A percentile compares a stretch with the other conserved stretches of the same genome.
Conservation (phyloP, 805 yeast species). For the Metschnikowia gelsemii region DNA sequence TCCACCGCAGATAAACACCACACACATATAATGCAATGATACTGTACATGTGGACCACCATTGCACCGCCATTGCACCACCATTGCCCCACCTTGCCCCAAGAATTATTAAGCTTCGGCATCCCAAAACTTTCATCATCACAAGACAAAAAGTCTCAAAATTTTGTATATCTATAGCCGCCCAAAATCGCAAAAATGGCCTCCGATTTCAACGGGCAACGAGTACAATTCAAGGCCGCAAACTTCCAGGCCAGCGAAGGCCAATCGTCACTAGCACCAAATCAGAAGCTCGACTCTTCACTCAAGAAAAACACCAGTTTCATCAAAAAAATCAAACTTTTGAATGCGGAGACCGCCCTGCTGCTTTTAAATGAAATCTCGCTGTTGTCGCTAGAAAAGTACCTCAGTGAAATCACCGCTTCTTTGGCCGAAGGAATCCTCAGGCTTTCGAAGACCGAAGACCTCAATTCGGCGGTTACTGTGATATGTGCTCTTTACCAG, state of each 20-base stretch:
- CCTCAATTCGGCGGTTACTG: slow-evolving; percentile 59
- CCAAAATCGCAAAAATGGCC: too few relatives aligned
- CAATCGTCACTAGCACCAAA: slow-evolving; percentile 23
- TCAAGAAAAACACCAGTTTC: slow-evolving; percentile 80
- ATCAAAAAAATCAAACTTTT: slow-evolving; percentile 66
- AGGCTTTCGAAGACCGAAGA: slow-evolving; percentile 57
- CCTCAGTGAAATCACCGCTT: slow-evolving; percentile 63
- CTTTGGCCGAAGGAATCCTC: slow-evolving; percentile 60
- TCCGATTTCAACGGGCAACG: too few relatives aligned
- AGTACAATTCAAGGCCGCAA: too few relatives aligned
- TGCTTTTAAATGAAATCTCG: slow-evolving; percentile 58
- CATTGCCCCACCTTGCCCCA: too few relatives aligned
- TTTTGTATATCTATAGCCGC: too few relatives aligned
- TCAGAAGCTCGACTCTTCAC: slow-evolving; percentile 61
- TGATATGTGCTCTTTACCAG: slow-evolving; percentile 73
- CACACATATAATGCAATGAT: too few relatives aligned
- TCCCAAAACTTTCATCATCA: too few relatives aligned
- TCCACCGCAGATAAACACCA: too few relatives aligned
- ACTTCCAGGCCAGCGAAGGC: slow-evolving; percentile 52
- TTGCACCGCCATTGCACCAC: too few relatives aligned
- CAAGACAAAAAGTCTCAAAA: too few relatives aligned
- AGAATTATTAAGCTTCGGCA: too few relatives aligned
- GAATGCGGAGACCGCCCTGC: slow-evolving; percentile 46
- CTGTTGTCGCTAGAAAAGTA: slow-evolving; percentile 71
- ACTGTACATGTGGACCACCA: too few relatives aligned